These are phyloP conservation scores for Roridomyces roridus DNA, from an alignment of 768 basidiomycete genomes.

Conservation along the genomic window DNA sequence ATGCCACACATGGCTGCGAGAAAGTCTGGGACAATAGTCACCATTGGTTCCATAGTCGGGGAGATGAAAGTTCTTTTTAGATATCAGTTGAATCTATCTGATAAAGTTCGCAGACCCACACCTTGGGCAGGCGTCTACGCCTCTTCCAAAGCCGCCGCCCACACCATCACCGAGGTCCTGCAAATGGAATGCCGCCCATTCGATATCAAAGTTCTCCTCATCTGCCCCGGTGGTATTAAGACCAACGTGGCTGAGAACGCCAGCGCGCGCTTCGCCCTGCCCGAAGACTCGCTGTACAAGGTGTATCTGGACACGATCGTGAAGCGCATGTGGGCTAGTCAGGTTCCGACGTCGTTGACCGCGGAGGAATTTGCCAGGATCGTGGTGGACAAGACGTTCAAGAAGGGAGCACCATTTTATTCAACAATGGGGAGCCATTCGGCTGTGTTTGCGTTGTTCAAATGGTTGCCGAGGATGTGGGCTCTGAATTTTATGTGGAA, in stretches of 20 bases:
- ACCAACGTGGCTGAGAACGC: slow-evolving; percentile 6
- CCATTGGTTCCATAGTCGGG: slow-evolving; percentile 7
- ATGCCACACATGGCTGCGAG: not conserved
- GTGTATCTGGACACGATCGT: not conserved
- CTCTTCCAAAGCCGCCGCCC: slow-evolving; percentile 2
- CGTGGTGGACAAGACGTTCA: not conserved
- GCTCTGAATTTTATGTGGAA: slow-evolving; percentile 9
- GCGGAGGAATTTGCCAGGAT: slow-evolving; percentile 8
- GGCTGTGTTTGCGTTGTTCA: not conserved
- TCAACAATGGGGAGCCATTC: not conserved
- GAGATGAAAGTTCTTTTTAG: slow-evolving; percentile 3
- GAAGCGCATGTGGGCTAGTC: slow-evolving; percentile 6
- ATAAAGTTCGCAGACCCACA: not conserved
- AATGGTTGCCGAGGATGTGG: slow-evolving; percentile 6
- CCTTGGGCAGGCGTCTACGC: slow-evolving; percentile 9
- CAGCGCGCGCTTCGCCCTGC: not conserved
- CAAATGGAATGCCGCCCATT: slow-evolving; percentile 10
- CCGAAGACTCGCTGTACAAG: not conserved
- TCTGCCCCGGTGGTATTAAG: not conserved
- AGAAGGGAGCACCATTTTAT: not conserved
- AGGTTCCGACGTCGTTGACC: not conserved
- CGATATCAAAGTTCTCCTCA: slow-evolving; percentile 1
- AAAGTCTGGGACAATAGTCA: slow-evolving; percentile 5
- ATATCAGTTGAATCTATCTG: too few species aligned
- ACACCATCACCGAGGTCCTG: not conserved